Evolutionary conservation across 352 stramenopile genomes (phyloP).

Genomic region (Saprolegnia diclina): DNA sequence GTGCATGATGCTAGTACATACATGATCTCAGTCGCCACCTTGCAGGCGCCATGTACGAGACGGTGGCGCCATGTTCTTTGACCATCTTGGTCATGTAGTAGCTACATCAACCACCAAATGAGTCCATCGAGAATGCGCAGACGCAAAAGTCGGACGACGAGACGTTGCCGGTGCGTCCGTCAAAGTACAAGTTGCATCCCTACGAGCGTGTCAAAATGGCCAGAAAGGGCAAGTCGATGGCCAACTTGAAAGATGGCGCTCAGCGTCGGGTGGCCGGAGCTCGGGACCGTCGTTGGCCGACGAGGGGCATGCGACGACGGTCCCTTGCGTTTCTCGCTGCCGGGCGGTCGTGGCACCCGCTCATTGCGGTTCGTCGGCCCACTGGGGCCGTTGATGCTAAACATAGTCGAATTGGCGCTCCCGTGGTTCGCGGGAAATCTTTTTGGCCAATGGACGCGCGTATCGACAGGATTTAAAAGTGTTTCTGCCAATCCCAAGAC

Average conservation of each 20-base stretch:
- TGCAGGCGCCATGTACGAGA: conserved; percentile 37
- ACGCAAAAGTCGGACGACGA: conserved; percentile 42
- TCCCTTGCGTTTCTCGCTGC: conserved; percentile 29
- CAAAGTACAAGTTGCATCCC: conserved; percentile 76
- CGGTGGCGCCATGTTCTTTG: conserved; percentile 61
- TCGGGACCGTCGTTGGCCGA: not conserved
- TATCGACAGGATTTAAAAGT: not conserved
- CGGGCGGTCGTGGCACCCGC: conserved; percentile 37
- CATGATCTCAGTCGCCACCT: not conserved
- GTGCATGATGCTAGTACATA: conserved; percentile 8
- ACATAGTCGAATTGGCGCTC: conserved; percentile 39
- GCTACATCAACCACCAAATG: conserved; percentile 30
- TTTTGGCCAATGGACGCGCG: conserved; percentile 4
- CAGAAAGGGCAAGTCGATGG: too few species aligned
- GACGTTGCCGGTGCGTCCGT: conserved; percentile 72
- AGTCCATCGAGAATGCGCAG: not conserved
- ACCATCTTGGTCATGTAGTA: conserved; percentile 80
- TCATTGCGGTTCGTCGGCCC: conserved; percentile 56
- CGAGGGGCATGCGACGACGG: not conserved
- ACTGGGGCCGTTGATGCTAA: conserved; percentile 67
- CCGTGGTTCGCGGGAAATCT: not conserved
- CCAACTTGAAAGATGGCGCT: conserved; percentile 17
- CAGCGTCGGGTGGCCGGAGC: not conserved
- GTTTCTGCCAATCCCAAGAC: conserved; percentile 22
- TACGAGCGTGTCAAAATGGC: conserved; percentile 28